Percentiles rank a stretch among this genome's conserved stretches.
Conservation (phyloP, 2,329 filamentous ascomycete species). For the Talaromyces amestolkiae region DNA sequence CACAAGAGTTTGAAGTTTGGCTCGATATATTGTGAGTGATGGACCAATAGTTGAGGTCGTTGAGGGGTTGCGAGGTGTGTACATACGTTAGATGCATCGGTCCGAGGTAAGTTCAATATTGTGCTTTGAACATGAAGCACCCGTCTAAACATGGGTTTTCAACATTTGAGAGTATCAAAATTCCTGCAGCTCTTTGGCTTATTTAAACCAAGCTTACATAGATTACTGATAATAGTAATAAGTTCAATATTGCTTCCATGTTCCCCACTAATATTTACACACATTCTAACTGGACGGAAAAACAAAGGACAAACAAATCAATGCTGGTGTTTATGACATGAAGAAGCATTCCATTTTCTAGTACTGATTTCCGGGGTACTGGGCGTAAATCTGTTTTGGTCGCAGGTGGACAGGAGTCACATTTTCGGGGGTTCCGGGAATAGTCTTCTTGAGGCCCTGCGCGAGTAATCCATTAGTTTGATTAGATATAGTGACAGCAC, state of each 20-base stretch:
- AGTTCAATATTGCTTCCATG: constrained; percentile 1
- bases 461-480: not conserved
- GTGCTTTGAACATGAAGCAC: too few species aligned
- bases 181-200: too few species aligned
- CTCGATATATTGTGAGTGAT: not conserved
- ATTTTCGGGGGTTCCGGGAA: constrained; percentile 69
- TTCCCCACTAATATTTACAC: constrained; percentile 20
- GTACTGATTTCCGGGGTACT: constrained; percentile 40
- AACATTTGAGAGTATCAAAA: too few species aligned
- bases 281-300: constrained; percentile 15
- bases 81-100: not conserved
- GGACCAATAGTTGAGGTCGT: not conserved
- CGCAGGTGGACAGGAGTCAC: constrained; percentile 72
- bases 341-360: constrained; percentile 21
- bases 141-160: too few species aligned
- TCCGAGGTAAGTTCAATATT: not conserved
- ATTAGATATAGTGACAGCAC: not conserved
- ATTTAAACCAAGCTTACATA: not conserved
- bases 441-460: constrained; percentile 76
- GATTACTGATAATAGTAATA: not conserved
- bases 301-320: not conserved
- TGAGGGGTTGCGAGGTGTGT: constrained; percentile 3
- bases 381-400: constrained; percentile 49
- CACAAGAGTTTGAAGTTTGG: too few species aligned
- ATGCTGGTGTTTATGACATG: constrained; percentile 5